Evolutionary conservation across 83 land plant species (phyloP).

Genomic region (Thuja plicata): DNA sequence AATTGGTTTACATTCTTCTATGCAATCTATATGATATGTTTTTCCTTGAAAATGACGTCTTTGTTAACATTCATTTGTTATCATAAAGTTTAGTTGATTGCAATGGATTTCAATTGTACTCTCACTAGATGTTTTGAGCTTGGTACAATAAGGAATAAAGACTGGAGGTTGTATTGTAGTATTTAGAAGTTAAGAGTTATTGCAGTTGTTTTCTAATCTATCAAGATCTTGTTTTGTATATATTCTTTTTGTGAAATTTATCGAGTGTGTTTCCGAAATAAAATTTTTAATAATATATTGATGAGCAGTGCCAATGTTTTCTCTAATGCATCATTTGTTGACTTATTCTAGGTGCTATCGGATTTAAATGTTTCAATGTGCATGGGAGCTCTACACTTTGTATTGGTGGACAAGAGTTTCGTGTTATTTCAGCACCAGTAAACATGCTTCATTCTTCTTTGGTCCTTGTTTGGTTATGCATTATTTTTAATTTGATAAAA

Average conservation of each 20-base stretch:
- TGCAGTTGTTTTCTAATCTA: background rate
- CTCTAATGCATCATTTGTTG: background rate
- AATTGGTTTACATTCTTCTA: background rate
- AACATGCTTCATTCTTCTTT: background rate
- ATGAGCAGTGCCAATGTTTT: background rate
- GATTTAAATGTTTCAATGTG: constrained; percentile 23
- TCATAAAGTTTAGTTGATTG: background rate
- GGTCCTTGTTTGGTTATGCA: background rate
- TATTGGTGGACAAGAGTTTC: constrained; percentile 60
- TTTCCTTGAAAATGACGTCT: background rate
- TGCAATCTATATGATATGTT: background rate
- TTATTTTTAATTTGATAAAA: background rate
- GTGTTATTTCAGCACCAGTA: constrained; percentile 74
- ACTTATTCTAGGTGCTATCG: constrained; percentile 10
- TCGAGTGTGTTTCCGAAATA: background rate
- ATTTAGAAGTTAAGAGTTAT: background rate
- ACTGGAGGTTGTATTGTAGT: background rate
- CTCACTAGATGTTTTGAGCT: background rate
- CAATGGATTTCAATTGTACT: background rate
- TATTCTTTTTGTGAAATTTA: background rate
- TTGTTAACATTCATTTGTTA: background rate
- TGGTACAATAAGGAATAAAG: background rate
- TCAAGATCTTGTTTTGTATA: background rate
- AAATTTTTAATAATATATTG: background rate
- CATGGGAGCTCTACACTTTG: constrained; percentile 51